Conservation (phyloP, 2,329 filamentous ascomycete species). For the Xylaria sp. region DNA sequence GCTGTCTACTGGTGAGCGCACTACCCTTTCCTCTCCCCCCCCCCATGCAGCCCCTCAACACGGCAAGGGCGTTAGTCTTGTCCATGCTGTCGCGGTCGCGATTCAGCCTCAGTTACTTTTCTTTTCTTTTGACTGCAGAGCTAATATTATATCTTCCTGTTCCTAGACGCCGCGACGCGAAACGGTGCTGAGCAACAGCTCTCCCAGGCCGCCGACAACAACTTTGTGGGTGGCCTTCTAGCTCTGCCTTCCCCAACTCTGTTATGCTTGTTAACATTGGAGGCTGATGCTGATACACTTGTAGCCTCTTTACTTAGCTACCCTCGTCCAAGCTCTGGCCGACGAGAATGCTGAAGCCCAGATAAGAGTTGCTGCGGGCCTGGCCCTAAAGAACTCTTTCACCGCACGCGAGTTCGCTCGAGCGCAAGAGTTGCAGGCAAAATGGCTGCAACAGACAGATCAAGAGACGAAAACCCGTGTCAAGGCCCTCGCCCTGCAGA, state of each 20-base stretch:
- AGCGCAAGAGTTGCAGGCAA: conserved; percentile 88
- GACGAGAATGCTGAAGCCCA: conserved; percentile 86
- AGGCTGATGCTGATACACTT: conserved; percentile 36
- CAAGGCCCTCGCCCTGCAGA: conserved; percentile 90
- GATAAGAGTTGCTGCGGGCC: conserved; percentile 92
- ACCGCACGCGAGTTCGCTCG: conserved; percentile 89
- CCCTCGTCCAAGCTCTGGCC: conserved; percentile 91
- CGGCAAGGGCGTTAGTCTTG: conserved; percentile 12
- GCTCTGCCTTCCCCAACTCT: conserved; percentile 25
- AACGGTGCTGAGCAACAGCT: conserved; percentile 95
- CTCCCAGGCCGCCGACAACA: conserved; percentile 87
- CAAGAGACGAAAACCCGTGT: conserved; percentile 85
- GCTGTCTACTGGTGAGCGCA: conserved; percentile 85
- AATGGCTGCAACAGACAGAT: conserved; percentile 90
- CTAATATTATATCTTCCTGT: conserved; percentile 50
- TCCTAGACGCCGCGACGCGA: conserved; percentile 85
- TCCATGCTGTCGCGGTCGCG: conserved; percentile 26
- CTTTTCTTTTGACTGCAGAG: conserved; percentile 30
- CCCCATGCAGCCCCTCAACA: conserved; percentile 32
- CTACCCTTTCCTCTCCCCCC: conserved; percentile 8
- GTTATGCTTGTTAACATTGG: conserved; percentile 20
- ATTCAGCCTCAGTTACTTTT: conserved; percentile 9
- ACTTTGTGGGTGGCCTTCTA: conserved; percentile 77
- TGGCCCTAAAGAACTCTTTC: conserved; percentile 98
- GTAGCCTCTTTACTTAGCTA: conserved; percentile 87